phyloP scores from a whole-genome alignment of 768 basidiomycete genomes.

The Russula sp. region DNA sequence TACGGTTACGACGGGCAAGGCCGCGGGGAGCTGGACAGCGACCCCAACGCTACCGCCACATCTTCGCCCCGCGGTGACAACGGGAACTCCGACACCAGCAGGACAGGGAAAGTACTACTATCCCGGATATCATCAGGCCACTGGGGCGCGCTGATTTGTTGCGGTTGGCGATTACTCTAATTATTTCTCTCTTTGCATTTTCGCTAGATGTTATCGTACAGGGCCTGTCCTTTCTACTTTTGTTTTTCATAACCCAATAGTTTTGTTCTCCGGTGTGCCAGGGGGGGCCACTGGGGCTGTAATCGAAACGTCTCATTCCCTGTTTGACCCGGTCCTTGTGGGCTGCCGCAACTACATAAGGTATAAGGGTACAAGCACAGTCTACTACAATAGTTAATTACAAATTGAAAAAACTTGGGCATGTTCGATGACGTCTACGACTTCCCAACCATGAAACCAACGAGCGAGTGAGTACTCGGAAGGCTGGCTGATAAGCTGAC shows the following conservation, averaged over 20 bases:
- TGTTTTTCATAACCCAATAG: background rate
- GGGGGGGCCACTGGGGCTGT: background rate
- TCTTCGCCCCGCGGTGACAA: conserved; percentile 26
- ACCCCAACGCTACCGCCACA: conserved; percentile 38
- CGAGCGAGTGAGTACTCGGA: background rate
- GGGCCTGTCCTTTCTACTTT: background rate
- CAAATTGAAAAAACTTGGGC: background rate
- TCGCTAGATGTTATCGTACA: conserved; percentile 15
- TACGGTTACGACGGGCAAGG: conserved; percentile 35
- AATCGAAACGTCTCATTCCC: conserved; percentile 4
- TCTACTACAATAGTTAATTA: background rate
- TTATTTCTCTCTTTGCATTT: background rate
- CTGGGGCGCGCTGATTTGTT: conserved; percentile 16
- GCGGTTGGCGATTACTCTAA: background rate
- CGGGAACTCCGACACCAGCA: conserved; percentile 23
- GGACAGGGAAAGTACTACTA: conserved; percentile 24
- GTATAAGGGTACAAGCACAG: background rate
- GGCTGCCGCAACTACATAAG: background rate
- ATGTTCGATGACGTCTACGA: conserved; percentile 28
- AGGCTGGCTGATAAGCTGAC: conserved; percentile 24
- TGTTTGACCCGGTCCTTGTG: too few relatives aligned
- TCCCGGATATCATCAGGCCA: conserved; percentile 24
- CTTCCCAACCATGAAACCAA: conserved; percentile 21
- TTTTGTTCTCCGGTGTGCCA: background rate
- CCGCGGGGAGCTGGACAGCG: conserved; percentile 23